Evolutionary conservation across 306 rosid species (phyloP).

Genomic region (Canavalia gladiata): DNA sequence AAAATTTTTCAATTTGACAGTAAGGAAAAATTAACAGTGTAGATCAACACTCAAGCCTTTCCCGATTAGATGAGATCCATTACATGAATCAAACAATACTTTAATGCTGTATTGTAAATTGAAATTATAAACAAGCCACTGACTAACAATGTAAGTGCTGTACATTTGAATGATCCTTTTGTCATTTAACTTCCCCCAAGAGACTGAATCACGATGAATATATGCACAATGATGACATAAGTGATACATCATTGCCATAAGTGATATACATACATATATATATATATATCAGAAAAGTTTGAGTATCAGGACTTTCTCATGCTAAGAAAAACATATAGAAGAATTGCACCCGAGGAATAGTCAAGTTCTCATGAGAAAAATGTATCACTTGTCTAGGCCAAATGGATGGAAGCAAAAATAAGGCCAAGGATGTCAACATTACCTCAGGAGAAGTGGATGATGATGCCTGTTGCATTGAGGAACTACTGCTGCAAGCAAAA

Average conservation of each 20-base stretch:
- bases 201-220: background rate
- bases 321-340: background rate
- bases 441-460: slow-evolving; percentile 82
- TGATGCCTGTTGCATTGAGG: slow-evolving; percentile 68
- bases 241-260: background rate
- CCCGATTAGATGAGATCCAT: background rate
- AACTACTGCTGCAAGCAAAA: slow-evolving; percentile 58
- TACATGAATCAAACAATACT: background rate
- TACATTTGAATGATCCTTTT: background rate
- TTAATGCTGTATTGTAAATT: background rate
- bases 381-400: slow-evolving; percentile 20
- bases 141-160: background rate
- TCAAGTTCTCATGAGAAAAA: slow-evolving; percentile 12
- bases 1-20: background rate
- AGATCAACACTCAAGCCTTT: background rate
- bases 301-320: background rate
- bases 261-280: background rate
- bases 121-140: background rate
- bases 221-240: background rate
- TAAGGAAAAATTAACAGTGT: slow-evolving; percentile 15
- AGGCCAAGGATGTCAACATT: slow-evolving; percentile 29
- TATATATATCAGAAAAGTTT: background rate
- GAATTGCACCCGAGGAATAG: background rate
- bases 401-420: slow-evolving; percentile 10
- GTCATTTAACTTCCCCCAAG: slow-evolving; percentile 5